Evolutionary conservation across 176 grass and related monocot species (phyloP), one percentile per base, ranked within the genome.

Genomic region (Cymbopogon citratus): DNA sequence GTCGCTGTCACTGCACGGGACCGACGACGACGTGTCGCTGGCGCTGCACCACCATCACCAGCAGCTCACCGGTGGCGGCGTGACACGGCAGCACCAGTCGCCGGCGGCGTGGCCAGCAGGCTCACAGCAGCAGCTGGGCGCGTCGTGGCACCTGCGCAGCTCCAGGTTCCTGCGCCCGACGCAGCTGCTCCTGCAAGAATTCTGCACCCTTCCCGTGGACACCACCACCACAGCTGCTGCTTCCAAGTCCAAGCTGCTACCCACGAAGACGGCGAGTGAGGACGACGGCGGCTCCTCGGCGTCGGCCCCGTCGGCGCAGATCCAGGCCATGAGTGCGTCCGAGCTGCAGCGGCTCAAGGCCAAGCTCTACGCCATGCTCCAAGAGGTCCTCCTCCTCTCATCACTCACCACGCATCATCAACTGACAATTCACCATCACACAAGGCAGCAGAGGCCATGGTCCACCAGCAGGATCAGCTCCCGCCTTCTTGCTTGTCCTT

Each of bases 341-440:
- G 94, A 92, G 52, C 80, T 94, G 34, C 92, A 97, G 77, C 83
- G 83, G 71, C 87, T 89, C 54, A 97, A 94, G 70, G 80, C 90
- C 66, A 94, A 85, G 80, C 90, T 97, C 10, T 84, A 84, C 71
- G 52, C 88, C 66, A 91, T 97, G 92, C 81, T 97, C 44, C 87
- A 97, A 84, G 94, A 97, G 94, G 94, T 97, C 65, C 70, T 74
- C 74, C 7, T 73, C 69, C 46, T n/a, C 13, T 81, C 13, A 74
- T 63, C 21, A 14, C 25, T 23, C 77, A 41, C 1, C 59, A 65
- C n/a, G n/a, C n/a, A n/a, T n/a, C n/a, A n/a, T n/a, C n/a, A n/a
- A n/a, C n/a, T n/a, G n/a, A 75, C 26, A 16, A 24, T n/a, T 74
- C 31, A 63, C 23, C 69, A 15, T 45, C 67, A 51, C 28, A 23